A percentile compares a stretch with the other conserved stretches of the same genome.
Evolutionary conservation across 176 grass and related monocot species (phyloP).

Genomic region (Ensete glaucum): DNA sequence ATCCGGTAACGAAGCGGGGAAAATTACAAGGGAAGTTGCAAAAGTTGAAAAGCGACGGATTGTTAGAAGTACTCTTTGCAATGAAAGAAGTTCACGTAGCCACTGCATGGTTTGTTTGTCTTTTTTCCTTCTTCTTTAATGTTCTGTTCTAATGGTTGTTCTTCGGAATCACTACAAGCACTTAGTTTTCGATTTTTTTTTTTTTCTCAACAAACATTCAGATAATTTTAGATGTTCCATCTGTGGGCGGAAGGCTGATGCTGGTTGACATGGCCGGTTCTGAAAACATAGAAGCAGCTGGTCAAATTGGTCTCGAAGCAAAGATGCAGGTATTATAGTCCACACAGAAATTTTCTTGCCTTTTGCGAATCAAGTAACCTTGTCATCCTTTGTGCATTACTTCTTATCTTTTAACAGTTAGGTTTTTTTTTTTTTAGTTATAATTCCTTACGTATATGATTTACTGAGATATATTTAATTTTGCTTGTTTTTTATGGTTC

Average conservation of each 20-base stretch:
- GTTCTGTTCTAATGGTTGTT: not conserved
- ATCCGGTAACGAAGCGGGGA: constrained; percentile 73
- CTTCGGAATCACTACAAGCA: not conserved
- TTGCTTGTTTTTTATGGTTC: no score
- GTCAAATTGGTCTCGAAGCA: constrained; percentile 80
- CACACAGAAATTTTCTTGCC: not conserved
- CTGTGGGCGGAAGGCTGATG: constrained; percentile 85
- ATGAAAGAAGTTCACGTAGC: constrained; percentile 80
- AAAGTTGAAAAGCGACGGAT: constrained; percentile 75
- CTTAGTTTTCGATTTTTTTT: not conserved
- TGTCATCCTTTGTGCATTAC: not conserved
- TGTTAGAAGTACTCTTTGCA: constrained; percentile 83
- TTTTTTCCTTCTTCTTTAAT: not conserved
- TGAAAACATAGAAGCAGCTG: constrained; percentile 91
- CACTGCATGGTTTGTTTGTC: constrained; percentile 72
- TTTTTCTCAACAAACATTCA: constrained; percentile 9
- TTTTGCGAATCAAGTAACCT: not conserved
- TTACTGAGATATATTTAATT: no score
- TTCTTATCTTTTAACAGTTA: not conserved
- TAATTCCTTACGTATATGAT: no score
- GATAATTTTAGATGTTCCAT: constrained; percentile 93
- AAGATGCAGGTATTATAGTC: constrained; percentile 73
- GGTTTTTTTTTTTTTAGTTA: not conserved
- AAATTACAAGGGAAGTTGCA: constrained; percentile 70
- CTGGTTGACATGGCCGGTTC: constrained; percentile 96